Evolutionary conservation across 768 basidiomycete species (phyloP).

Genomic region (Podaxis sp.): DNA sequence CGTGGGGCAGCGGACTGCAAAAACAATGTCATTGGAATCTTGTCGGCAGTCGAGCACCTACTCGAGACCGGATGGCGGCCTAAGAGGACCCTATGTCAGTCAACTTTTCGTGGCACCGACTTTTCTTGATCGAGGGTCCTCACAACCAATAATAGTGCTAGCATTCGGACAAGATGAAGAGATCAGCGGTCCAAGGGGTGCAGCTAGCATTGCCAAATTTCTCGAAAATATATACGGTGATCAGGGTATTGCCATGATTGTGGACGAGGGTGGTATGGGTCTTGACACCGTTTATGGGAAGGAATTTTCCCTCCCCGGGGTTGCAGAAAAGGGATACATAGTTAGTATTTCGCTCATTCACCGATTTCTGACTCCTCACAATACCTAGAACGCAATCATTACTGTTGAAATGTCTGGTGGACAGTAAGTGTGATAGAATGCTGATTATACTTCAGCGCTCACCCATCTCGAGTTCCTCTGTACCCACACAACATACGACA

Average conservation of each 20-base stretch:
- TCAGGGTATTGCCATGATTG: slow-evolving; percentile 27
- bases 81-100: slow-evolving; percentile 20
- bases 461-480: slow-evolving; percentile 20
- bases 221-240: slow-evolving; percentile 21
- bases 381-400: slow-evolving; percentile 21
- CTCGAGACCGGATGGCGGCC: slow-evolving; percentile 21
- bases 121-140: not conserved
- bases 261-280: slow-evolving; percentile 29
- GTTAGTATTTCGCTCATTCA: slow-evolving; percentile 13
- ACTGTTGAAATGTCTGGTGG: slow-evolving; percentile 27
- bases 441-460: not conserved
- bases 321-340: slow-evolving; percentile 28
- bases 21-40: slow-evolving; percentile 26
- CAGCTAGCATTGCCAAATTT: slow-evolving; percentile 20
- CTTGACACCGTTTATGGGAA: slow-evolving; percentile 19
- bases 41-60: slow-evolving; percentile 26
- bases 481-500: slow-evolving; percentile 23
- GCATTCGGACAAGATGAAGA: slow-evolving; percentile 31
- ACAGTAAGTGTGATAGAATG: slow-evolving; percentile 19
- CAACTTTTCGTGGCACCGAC: not conserved
- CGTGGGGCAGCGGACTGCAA: slow-evolving; percentile 27
- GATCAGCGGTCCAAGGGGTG: slow-evolving; percentile 26
- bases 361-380: not conserved
- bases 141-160: slow-evolving; percentile 16
- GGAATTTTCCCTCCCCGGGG: slow-evolving; percentile 25